Percentiles rank a stretch among this genome's conserved stretches.
Conservation (phyloP, 495 filamentous ascomycete species). For the Xylaria flabelliformis region DNA sequence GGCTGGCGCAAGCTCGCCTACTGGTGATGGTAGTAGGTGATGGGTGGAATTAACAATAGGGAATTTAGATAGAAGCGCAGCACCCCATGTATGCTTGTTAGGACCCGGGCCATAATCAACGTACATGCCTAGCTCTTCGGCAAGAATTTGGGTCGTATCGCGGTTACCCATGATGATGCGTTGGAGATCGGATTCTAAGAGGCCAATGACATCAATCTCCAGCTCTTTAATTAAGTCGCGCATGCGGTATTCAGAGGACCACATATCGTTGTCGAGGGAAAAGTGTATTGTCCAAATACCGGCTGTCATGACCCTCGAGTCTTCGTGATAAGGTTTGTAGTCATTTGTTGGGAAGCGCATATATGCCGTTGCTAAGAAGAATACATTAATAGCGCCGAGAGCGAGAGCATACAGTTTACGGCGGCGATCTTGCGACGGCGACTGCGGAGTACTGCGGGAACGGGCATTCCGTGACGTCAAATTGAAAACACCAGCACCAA, state of each 20-base stretch:
- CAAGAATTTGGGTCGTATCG: conserved; percentile 93
- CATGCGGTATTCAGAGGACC: conserved; percentile 93
- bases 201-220: conserved; percentile 92
- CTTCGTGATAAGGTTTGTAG: conserved; percentile 86
- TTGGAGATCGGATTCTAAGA: conserved; percentile 93
- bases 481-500: conserved; percentile 86
- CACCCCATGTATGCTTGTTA: conserved; percentile 99
- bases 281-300: conserved; percentile 99
- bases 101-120: conserved; percentile 97
- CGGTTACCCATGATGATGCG: conserved; percentile 99
- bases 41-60: conserved; percentile 97
- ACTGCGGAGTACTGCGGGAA: conserved; percentile 24
- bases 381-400: conserved; percentile 72
- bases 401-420: conserved; percentile 58
- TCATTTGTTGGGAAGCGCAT: conserved; percentile 94
- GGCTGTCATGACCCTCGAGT: conserved; percentile 84
- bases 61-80: conserved; percentile 93
- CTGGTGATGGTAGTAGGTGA: conserved; percentile 90
- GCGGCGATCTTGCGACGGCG: conserved; percentile 37
- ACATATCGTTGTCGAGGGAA: conserved; percentile 98
- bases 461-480: conserved; percentile 56
- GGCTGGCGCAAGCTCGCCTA: conserved; percentile 93
- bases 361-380: conserved; percentile 82
- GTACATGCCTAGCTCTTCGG: conserved; percentile 97
- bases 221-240: conserved; percentile 90